Evolutionary conservation across 495 filamentous ascomycete genomes (phyloP).

Genomic region (Penicillium nucicola): DNA sequence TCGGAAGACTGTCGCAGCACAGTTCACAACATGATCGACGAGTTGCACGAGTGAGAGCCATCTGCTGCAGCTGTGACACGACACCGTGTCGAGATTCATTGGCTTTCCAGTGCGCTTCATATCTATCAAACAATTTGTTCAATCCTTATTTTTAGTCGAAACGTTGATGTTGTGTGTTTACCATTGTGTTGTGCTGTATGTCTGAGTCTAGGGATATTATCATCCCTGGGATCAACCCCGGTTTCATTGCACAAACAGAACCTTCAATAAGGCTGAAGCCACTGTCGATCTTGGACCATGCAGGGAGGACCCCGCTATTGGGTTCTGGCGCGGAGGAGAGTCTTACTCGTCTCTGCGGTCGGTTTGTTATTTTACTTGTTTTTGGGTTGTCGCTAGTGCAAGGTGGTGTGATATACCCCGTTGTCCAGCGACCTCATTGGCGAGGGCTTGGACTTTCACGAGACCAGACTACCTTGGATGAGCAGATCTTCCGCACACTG

Average conservation of each 20-base stretch:
- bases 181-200: no score
- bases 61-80: not conserved
- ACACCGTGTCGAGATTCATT: not conserved
- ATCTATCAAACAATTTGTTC: not conserved
- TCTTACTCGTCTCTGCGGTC: not conserved
- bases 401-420: constrained; percentile 13
- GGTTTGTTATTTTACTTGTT: not conserved
- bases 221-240: not conserved
- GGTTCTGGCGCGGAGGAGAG: constrained; percentile 1
- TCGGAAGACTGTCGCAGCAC: not conserved
- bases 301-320: constrained; percentile 19
- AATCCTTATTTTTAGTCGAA: no score
- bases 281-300: constrained; percentile 18
- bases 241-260: no score
- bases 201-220: not conserved
- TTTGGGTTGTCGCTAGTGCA: not conserved
- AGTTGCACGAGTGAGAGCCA: not conserved
- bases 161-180: no score
- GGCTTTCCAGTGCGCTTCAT: not conserved
- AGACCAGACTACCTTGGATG: not conserved
- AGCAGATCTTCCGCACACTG: constrained; percentile 4
- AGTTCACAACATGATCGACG: constrained; percentile 1
- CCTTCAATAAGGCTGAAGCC: constrained; percentile 13
- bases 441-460: not conserved
- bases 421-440: not conserved